These are phyloP conservation scores for Aurinia saxatilis DNA, from an alignment of 345 rosid species.

Conservation along the genomic window DNA sequence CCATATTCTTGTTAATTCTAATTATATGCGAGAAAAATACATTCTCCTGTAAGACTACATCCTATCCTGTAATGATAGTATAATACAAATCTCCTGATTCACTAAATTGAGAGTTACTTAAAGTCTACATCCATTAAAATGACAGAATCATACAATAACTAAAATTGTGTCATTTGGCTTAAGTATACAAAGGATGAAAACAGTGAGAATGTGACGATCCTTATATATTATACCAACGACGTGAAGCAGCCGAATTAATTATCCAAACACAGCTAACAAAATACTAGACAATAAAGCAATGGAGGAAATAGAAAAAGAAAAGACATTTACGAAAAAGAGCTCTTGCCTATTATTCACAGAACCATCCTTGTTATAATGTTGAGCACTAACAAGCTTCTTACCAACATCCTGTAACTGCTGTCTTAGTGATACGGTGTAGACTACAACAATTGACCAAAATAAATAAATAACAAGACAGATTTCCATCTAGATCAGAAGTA, in stretches of 20 bases:
- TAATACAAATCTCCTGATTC: neutral
- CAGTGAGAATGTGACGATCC: neutral
- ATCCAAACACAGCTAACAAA: neutral
- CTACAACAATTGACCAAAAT: constrained; percentile 47
- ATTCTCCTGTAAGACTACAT: neutral
- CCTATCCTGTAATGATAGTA: neutral
- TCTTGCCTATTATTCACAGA: constrained; percentile 82
- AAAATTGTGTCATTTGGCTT: neutral
- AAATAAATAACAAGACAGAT: constrained; percentile 16
- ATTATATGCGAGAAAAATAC: neutral
- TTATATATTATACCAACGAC: neutral
- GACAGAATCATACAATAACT: neutral
- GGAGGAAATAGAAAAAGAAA: neutral
- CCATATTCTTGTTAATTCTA: neutral
- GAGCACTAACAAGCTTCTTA: constrained; percentile 92
- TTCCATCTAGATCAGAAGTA: neutral
- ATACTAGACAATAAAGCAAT: neutral
- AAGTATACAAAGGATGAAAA: neutral
- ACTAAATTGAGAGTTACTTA: neutral
- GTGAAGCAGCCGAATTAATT: neutral
- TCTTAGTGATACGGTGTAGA: constrained; percentile 92
- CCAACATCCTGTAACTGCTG: constrained; percentile 97
- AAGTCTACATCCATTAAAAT: neutral
- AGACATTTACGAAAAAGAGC: neutral
- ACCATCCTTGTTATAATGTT: constrained; percentile 94